Evolutionary conservation across 2,329 filamentous ascomycete genomes (phyloP).

Genomic region (Remersonia thermophila): DNA sequence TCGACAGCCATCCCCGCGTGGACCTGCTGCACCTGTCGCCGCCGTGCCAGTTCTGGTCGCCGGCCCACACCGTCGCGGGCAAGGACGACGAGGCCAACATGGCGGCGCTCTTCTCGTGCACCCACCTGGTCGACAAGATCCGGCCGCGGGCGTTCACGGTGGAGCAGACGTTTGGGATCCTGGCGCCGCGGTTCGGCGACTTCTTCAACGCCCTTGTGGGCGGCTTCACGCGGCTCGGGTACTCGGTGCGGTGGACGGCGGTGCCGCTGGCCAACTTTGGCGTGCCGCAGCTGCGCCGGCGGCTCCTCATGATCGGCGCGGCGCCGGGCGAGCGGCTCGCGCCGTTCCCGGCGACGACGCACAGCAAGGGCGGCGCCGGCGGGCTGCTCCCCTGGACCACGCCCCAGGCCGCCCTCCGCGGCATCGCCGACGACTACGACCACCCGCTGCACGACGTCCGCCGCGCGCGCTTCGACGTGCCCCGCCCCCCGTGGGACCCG

Average conservation of each 20-base stretch:
- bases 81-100: slow-evolving; percentile 56
- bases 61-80: slow-evolving; percentile 50
- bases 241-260: slow-evolving; percentile 58
- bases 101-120: slow-evolving; percentile 42
- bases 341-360: slow-evolving; percentile 49
- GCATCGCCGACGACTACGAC: slow-evolving; percentile 18
- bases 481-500: slow-evolving; percentile 30
- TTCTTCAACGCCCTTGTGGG: slow-evolving; percentile 50
- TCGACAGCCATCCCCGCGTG: slow-evolving; percentile 26
- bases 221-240: slow-evolving; percentile 52
- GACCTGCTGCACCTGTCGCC: slow-evolving; percentile 67
- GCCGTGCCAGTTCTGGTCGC: slow-evolving; percentile 66
- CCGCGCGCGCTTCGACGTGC: slow-evolving; percentile 8
- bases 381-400: slow-evolving; percentile 31
- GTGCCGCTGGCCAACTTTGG: slow-evolving; percentile 40
- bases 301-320: slow-evolving; percentile 45
- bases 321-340: slow-evolving; percentile 61
- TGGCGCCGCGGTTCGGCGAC: slow-evolving; percentile 35
- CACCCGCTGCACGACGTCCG: slow-evolving; percentile 28
- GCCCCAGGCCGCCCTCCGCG: slow-evolving; percentile 29
- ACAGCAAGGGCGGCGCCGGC: slow-evolving; percentile 30
- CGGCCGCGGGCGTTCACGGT: slow-evolving; percentile 61
- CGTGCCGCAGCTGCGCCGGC: slow-evolving; percentile 34
- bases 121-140: slow-evolving; percentile 41
- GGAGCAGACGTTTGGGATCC: slow-evolving; percentile 65